Conservation (phyloP, 2,329 filamentous ascomycete genomes). For the Fusarium verrucosum region DNA sequence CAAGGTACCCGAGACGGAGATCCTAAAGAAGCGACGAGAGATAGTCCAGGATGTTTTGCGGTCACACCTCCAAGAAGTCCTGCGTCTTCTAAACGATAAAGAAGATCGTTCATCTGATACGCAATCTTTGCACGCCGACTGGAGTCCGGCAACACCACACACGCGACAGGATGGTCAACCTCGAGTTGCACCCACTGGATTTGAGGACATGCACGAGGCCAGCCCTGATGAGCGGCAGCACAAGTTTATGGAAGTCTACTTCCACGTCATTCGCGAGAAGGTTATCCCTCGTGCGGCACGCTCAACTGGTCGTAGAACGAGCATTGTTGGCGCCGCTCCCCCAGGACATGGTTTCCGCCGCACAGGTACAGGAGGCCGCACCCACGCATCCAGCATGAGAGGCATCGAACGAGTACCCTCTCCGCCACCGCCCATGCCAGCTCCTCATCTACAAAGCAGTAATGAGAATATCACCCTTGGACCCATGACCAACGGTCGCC, state of each 20-base stretch:
- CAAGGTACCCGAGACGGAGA: slow-evolving; percentile 20
- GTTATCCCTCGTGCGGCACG: slow-evolving; percentile 51
- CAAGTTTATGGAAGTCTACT: slow-evolving; percentile 64
- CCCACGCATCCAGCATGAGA: slow-evolving; percentile 40
- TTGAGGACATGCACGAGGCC: slow-evolving; percentile 58
- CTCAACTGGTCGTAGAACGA: slow-evolving; percentile 42
- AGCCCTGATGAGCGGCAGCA: slow-evolving; percentile 60
- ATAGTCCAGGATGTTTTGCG: slow-evolving; percentile 58
- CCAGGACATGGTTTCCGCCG: slow-evolving; percentile 36
- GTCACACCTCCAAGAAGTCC: slow-evolving; percentile 60
- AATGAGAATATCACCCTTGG: slow-evolving; percentile 16
- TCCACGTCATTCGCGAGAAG: slow-evolving; percentile 53
- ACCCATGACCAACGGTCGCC: slow-evolving; percentile 11
- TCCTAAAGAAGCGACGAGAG: slow-evolving; percentile 45
- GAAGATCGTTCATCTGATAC: slow-evolving; percentile 46
- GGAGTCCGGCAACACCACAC: slow-evolving; percentile 22
- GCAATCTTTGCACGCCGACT: slow-evolving; percentile 35
- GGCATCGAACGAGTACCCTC: slow-evolving; percentile 16
- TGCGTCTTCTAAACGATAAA: slow-evolving; percentile 56
- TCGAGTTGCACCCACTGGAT: slow-evolving; percentile 41
- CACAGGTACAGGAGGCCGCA: slow-evolving; percentile 33
- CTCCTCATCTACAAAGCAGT: slow-evolving; percentile 19
- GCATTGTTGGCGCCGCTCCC: slow-evolving; percentile 39
- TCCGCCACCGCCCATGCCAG: slow-evolving; percentile 14
- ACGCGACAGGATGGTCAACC: slow-evolving; percentile 9